Evolutionary conservation across 2,329 filamentous ascomycete species (phyloP).

Genomic region (Botrytis squamosa): DNA sequence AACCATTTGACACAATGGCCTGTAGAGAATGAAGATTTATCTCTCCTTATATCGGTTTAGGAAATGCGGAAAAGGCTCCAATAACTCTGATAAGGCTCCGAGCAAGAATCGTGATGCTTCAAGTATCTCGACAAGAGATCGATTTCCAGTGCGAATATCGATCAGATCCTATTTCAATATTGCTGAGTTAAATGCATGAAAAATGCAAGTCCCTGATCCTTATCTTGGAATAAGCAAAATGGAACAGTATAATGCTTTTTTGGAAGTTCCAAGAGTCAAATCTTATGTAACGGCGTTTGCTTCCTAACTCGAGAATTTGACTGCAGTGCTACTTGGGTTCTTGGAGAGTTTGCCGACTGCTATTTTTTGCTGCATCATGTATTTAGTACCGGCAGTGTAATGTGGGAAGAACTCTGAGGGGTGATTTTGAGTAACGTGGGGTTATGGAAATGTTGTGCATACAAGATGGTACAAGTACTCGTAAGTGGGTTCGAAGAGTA

Average conservation of each 20-base stretch:
- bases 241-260: neutral
- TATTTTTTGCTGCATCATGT: slow-evolving; percentile 14
- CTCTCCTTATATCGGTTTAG: neutral
- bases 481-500: neutral
- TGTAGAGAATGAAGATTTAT: neutral
- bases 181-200: neutral
- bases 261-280: neutral
- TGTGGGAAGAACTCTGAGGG: slow-evolving; percentile 11
- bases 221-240: slow-evolving; percentile 3
- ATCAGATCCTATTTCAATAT: neutral
- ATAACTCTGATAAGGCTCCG: too few relatives aligned
- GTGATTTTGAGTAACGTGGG: slow-evolving; percentile 17
- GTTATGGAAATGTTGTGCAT: slow-evolving; percentile 12
- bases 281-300: neutral
- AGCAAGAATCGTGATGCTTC: neutral
- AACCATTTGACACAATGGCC: neutral
- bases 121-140: slow-evolving; percentile 7
- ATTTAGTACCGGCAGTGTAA: slow-evolving; percentile 17
- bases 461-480: slow-evolving; percentile 11
- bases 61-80: neutral
- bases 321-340: slow-evolving; percentile 6
- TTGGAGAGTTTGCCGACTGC: slow-evolving; percentile 5
- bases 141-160: neutral
- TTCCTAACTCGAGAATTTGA: neutral
- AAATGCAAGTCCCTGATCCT: neutral